These are phyloP conservation scores for Musa balbisiana DNA, from an alignment of 202 grass and related monocot species.

Conservation along the genomic window DNA sequence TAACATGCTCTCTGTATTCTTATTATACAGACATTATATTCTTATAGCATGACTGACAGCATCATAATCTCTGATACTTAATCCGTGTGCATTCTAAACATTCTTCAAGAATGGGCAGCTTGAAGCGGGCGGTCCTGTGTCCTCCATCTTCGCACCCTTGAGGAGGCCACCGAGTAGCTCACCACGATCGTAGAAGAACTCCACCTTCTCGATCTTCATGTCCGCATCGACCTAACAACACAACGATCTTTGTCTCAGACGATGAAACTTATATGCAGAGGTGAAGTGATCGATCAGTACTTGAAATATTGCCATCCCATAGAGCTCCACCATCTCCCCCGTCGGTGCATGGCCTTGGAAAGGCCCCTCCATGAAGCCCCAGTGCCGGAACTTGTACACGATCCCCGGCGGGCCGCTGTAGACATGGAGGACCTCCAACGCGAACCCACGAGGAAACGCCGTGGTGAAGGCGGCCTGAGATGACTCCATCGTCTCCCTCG, in stretches of 20 bases:
- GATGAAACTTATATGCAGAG: not conserved
- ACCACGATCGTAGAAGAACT: conserved; percentile 37
- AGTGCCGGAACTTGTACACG: conserved; percentile 28
- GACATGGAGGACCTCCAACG: conserved; percentile 18
- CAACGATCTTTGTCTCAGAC: not conserved
- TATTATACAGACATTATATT: no score
- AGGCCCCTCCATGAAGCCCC: conserved; percentile 26
- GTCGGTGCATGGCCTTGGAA: conserved; percentile 18
- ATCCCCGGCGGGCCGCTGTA: conserved; percentile 18
- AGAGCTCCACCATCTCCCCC: conserved; percentile 20
- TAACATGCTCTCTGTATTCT: no score
- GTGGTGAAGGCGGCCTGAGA: conserved; percentile 9
- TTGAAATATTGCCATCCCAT: conserved; percentile 23
- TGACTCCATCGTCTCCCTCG: conserved; percentile 14
- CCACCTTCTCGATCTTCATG: conserved; percentile 27
- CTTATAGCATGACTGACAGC: no score
- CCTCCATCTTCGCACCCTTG: conserved; percentile 1
- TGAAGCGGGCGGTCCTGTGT: not conserved
- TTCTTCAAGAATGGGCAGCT: conserved; percentile 33
- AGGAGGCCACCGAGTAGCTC: conserved; percentile 29
- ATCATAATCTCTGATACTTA: no score
- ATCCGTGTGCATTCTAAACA: not conserved
- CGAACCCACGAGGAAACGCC: conserved; percentile 13
- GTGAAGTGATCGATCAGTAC: not conserved
- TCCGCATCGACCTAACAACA: conserved; percentile 18